Evolutionary conservation across 1,284 basidiomycete species (phyloP).

Genomic region (Ustilago sp.): DNA sequence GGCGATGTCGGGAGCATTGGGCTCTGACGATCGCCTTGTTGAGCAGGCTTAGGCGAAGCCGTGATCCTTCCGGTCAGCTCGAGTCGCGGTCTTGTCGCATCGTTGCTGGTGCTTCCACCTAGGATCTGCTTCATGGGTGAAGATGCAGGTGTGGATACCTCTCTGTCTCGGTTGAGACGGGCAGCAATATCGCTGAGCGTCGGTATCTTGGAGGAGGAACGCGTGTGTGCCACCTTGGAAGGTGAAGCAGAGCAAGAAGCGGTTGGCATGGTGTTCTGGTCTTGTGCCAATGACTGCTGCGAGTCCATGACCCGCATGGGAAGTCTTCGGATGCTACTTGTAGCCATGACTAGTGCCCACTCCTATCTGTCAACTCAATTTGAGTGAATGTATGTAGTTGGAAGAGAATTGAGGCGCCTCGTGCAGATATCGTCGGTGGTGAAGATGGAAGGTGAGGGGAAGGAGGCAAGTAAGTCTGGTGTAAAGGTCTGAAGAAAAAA

Average conservation of each 20-base stretch:
- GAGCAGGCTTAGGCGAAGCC: conserved; percentile 21
- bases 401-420: not conserved
- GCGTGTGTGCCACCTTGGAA: not conserved
- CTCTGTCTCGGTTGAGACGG: conserved; percentile 39
- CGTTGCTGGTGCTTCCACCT: conserved; percentile 2
- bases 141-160: conserved; percentile 4
- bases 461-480: not conserved
- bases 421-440: not conserved
- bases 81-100: conserved; percentile 22
- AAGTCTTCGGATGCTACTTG: conserved; percentile 29
- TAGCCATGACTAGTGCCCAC: conserved; percentile 15
- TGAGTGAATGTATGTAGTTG: not conserved
- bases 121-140: conserved; percentile 30
- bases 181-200: conserved; percentile 59
- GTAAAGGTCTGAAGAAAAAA: not conserved
- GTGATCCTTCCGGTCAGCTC: conserved; percentile 48
- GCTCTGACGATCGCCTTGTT: conserved; percentile 9
- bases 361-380: not conserved
- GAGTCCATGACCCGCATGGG: conserved; percentile 19
- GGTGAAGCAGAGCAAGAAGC: conserved; percentile 16
- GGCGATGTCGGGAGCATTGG: conserved; percentile 11
- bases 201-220: conserved; percentile 44
- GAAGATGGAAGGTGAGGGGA: not conserved
- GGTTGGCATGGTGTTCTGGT: conserved; percentile 30
- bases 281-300: conserved; percentile 2